These are phyloP conservation scores for Phytopythium sindhum DNA, from an alignment of 352 stramenopile genomes.

Conservation along the genomic window DNA sequence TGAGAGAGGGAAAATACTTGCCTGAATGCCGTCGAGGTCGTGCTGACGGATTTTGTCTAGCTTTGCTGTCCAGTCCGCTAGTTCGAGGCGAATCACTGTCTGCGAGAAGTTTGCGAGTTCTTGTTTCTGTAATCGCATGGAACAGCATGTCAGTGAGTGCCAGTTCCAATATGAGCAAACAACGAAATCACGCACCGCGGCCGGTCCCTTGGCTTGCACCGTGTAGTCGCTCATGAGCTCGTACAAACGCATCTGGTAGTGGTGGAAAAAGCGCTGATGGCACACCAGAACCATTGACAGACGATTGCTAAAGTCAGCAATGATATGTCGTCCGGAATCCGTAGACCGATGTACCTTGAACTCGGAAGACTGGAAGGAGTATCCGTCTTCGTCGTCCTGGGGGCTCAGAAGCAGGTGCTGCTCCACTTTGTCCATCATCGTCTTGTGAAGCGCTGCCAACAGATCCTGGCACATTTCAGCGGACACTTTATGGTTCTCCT, in stretches of 20 bases:
- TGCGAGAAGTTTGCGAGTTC: slow-evolving; percentile 70
- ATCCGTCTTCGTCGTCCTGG: slow-evolving; percentile 50
- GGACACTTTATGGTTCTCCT: slow-evolving; percentile 73
- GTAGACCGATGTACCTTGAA: slow-evolving; percentile 47
- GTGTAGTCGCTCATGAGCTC: slow-evolving; percentile 72
- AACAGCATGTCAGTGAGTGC: not conserved
- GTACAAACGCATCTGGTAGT: slow-evolving; percentile 66
- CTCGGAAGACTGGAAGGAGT: slow-evolving; percentile 59
- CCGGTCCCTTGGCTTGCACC: slow-evolving; percentile 54
- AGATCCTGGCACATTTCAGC: slow-evolving; percentile 54
- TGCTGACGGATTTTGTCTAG: slow-evolving; percentile 62
- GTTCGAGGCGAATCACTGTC: slow-evolving; percentile 42
- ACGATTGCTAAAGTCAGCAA: slow-evolving; percentile 1
- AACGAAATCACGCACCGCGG: slow-evolving; percentile 33
- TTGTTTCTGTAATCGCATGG: slow-evolving; percentile 35
- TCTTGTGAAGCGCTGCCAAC: slow-evolving; percentile 48
- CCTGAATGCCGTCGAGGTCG: slow-evolving; percentile 47
- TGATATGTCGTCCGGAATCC: not conserved
- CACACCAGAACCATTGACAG: slow-evolving; percentile 2
- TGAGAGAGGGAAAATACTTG: not conserved
- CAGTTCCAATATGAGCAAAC: not conserved
- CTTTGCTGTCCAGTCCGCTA: slow-evolving; percentile 48
- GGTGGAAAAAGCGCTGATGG: slow-evolving; percentile 62
- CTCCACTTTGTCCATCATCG: slow-evolving; percentile 59
- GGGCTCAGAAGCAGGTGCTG: slow-evolving; percentile 39